These are phyloP conservation scores for Mortierella polycephala DNA, from an alignment of 371 early-diverging fungal genomes.

Conservation along the genomic window DNA sequence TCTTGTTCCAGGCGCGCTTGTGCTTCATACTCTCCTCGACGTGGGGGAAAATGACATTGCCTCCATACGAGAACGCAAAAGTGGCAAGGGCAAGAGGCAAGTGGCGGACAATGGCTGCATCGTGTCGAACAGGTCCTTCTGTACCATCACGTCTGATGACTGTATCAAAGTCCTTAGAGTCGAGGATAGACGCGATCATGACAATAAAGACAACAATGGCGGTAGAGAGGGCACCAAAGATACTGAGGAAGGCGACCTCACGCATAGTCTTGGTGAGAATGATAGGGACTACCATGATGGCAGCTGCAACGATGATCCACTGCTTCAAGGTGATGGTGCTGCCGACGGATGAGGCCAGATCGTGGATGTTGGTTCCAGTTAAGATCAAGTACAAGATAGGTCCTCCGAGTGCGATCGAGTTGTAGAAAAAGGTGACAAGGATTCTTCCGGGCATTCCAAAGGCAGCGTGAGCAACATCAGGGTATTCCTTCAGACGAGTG, in stretches of 20 bases:
- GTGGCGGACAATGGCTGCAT: slow-evolving; percentile 62
- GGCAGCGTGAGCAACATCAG: slow-evolving; percentile 73
- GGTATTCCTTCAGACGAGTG: slow-evolving; percentile 67
- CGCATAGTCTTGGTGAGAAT: slow-evolving; percentile 75
- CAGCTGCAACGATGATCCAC: slow-evolving; percentile 76
- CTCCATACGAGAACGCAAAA: slow-evolving; percentile 83
- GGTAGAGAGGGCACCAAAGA: slow-evolving; percentile 67
- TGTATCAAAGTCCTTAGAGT: slow-evolving; percentile 38
- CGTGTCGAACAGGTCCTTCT: slow-evolving; percentile 43
- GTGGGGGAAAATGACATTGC: slow-evolving; percentile 82
- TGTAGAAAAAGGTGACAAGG: slow-evolving; percentile 71
- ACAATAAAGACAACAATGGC: slow-evolving; percentile 65
- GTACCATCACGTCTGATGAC: slow-evolving; percentile 8
- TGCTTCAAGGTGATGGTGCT: slow-evolving; percentile 41
- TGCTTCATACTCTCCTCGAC: slow-evolving; percentile 86
- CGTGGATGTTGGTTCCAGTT: slow-evolving; percentile 71
- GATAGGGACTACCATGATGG: slow-evolving; percentile 78
- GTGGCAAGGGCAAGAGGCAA: slow-evolving; percentile 71
- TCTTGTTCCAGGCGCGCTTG: slow-evolving; percentile 79
- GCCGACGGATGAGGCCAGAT: slow-evolving; percentile 58
- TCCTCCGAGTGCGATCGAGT: slow-evolving; percentile 76
- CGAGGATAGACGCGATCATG: slow-evolving; percentile 47
- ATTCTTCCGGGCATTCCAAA: slow-evolving; percentile 72
- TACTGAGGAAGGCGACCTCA: slow-evolving; percentile 74
- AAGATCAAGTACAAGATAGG: slow-evolving; percentile 83